Base-by-base conservation (phyloP, 148 eudicot species). In the Rhododendron williamsianum region DNA sequence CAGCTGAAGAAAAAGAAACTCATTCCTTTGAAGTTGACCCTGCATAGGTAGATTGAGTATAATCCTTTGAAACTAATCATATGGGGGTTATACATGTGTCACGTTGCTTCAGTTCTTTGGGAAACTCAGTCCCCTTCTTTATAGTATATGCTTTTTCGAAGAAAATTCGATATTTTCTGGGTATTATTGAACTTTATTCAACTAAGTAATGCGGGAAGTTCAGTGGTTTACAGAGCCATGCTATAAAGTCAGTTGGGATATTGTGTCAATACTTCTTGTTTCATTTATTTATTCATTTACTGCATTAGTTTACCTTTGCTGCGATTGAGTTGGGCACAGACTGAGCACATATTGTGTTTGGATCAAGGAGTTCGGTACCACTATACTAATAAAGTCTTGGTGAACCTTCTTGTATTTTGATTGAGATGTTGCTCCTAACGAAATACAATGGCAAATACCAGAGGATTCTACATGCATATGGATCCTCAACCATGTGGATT, bases 21-120 rank as follows among this genome's bases (percentile, higher is more conserved):
- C 99, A 95, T 89, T 86, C 98, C 43, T 95, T 97, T 88, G 99
- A 97, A 88, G 90, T 97, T 69, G 98, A 97, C 84, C 96, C 96
- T 78, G 82, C 90, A 82, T 96, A 97, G 94, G 99, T 95, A 81
- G 27, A 54, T 56, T 46, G 33, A 3, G 7, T 13, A 63, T 19
- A 72, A 76, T 74, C 51, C 79, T 25, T 51, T 54, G 16, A 81
- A 69, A n/a, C 54, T 54, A 21, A 73, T 33, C 48, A 52, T 13
- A 35, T 72, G 51, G 12, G 12, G 11, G 46, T 65, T 12, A 12
- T 82, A 8, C n/a, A 82, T 67, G n/a, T 7, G 2, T 30, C 27
- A 11, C 8, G 21, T 83, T 18, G 6, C 23, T 15, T 30, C 80
- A 36, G 30, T 51, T 33, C 4, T 15, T 51, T 19, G 11, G 27